These are phyloP conservation scores for Populus hybrid DNA, from an alignment of 441 rosid genomes.

Conservation along the genomic window DNA sequence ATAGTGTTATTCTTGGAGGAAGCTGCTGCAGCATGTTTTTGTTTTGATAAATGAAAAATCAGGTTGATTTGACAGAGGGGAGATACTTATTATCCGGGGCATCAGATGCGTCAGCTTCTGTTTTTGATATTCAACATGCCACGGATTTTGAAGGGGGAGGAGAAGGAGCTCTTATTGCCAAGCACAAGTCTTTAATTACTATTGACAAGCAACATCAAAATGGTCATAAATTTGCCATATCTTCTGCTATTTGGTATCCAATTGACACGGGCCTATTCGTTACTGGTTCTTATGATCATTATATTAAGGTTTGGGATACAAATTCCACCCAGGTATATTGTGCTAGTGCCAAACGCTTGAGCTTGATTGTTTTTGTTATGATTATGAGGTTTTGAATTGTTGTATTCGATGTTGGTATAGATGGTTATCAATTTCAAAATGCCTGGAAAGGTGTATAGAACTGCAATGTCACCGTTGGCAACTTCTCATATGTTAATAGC, in stretches of 20 bases:
- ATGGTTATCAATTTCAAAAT: conserved; percentile 74
- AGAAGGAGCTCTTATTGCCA: conserved; percentile 37
- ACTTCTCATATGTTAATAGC: conserved; percentile 89
- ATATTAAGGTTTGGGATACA: conserved; percentile 90
- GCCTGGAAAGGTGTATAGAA: conserved; percentile 90
- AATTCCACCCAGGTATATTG: conserved; percentile 63
- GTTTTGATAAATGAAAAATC: conserved; percentile 23
- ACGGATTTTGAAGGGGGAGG: conserved; percentile 61
- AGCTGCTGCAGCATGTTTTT: background rate
- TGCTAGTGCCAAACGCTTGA: background rate
- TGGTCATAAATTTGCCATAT: conserved; percentile 73
- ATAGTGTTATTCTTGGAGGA: background rate
- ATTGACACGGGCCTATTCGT: conserved; percentile 88
- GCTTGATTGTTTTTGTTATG: background rate
- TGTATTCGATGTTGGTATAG: conserved; percentile 30
- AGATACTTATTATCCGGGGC: conserved; percentile 77
- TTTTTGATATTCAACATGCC: conserved; percentile 68
- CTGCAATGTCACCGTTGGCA: conserved; percentile 89
- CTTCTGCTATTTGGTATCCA: conserved; percentile 93
- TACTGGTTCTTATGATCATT: conserved; percentile 82
- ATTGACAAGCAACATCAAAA: conserved; percentile 73
- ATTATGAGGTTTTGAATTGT: background rate
- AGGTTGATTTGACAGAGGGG: conserved; percentile 94
- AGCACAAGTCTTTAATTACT: conserved; percentile 61
- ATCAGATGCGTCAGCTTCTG: conserved; percentile 83